A percentile compares a stretch with the other conserved stretches of the same genome.
These are phyloP conservation scores for Linderniella brevidens DNA, from an alignment of 257 asterid species.

Conservation along the genomic window DNA sequence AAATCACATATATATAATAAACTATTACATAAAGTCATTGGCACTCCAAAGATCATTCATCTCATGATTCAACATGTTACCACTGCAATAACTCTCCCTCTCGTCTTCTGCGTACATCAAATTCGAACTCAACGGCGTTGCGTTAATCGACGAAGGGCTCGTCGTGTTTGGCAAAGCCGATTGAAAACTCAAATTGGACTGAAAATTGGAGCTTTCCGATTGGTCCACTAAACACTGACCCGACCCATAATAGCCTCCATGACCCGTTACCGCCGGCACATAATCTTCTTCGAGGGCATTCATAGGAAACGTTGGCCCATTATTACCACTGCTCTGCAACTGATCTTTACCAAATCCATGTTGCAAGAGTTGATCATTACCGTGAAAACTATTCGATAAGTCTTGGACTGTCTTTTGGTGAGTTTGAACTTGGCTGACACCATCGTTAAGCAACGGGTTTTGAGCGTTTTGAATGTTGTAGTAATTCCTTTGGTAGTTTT, in stretches of 20 bases:
- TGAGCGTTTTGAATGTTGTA: neutral
- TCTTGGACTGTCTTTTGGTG: neutral
- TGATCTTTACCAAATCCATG: neutral
- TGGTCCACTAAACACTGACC: neutral
- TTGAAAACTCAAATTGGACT: neutral
- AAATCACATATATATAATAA: too few species aligned
- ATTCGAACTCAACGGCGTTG: neutral
- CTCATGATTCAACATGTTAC: neutral
- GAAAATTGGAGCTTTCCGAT: neutral
- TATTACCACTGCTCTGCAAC: neutral
- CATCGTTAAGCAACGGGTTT: neutral
- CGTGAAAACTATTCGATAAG: neutral
- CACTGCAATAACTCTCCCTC: conserved; percentile 1
- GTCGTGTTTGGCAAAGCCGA: neutral
- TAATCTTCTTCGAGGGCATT: neutral
- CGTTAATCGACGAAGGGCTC: neutral
- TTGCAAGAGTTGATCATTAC: neutral
- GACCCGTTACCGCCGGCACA: neutral
- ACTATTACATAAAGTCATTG: too few species aligned
- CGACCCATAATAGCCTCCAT: neutral
- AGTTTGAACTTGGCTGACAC: neutral
- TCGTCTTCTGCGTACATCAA: neutral
- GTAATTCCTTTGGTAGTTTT: conserved; percentile 9
- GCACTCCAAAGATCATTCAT: neutral
- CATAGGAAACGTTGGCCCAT: neutral